These are phyloP conservation scores for Thalassia testudinum DNA, from an alignment of 116 monocot species.

Conservation along the genomic window DNA sequence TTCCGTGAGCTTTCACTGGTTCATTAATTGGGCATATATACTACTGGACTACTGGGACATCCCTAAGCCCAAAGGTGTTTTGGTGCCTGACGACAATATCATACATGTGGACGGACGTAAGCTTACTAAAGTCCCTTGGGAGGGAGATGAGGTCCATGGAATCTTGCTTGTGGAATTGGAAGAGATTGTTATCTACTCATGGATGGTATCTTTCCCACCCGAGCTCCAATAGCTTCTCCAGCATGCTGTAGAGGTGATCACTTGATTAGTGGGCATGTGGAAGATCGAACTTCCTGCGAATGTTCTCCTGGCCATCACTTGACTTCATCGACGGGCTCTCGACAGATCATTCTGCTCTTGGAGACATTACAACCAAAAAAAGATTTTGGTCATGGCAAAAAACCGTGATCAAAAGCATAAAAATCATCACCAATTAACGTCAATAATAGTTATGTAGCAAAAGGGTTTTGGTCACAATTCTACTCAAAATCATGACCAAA, in stretches of 20 bases:
- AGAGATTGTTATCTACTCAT: not conserved
- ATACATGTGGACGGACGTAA: constrained; percentile 23
- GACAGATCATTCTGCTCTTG: constrained; percentile 16
- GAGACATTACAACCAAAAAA: no score
- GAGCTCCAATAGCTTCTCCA: constrained; percentile 18
- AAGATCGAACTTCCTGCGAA: constrained; percentile 15
- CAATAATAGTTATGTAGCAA: no score
- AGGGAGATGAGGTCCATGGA: constrained; percentile 20
- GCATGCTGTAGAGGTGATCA: constrained; percentile 14
- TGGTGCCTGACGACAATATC: constrained; percentile 27
- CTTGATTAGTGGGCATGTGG: constrained; percentile 14
- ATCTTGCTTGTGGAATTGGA: constrained; percentile 9
- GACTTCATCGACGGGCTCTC: constrained; percentile 9
- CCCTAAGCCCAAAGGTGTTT: constrained; percentile 9
- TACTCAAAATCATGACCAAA: no score
- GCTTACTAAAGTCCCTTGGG: constrained; percentile 9
- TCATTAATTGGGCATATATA: no score
- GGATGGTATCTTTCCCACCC: constrained; percentile 21
- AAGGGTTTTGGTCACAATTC: no score
- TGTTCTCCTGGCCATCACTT: not conserved
- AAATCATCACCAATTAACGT: no score
- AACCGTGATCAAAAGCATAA: no score
- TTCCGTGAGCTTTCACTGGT: no score
- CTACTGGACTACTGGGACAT: constrained; percentile 1
- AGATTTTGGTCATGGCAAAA: no score